Evolutionary conservation across 2,329 filamentous ascomycete species (phyloP).

Genomic region (Helicocarpus griseus): DNA sequence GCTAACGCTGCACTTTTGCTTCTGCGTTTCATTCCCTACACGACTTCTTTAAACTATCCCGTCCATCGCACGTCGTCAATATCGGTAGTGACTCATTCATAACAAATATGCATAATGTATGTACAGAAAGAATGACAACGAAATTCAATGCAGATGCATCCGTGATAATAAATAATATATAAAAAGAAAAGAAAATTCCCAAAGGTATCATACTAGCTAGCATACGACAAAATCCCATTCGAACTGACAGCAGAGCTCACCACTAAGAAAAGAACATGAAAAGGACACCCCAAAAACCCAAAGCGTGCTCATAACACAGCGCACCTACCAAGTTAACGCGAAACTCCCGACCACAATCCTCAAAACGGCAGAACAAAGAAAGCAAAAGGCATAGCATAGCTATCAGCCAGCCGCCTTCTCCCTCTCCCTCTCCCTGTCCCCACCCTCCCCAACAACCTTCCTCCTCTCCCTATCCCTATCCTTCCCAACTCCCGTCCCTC

Average conservation of each 20-base stretch:
- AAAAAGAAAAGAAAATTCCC: neutral
- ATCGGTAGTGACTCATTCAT: no score
- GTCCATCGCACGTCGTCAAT: no score
- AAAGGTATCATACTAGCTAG: neutral
- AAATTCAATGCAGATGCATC: neutral
- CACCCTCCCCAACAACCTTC: constrained; percentile 14
- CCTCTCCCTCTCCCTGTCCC: constrained; percentile 17
- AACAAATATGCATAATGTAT: neutral
- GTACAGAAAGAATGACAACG: neutral
- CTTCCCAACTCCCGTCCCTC: constrained; percentile 23
- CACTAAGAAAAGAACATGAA: neutral
- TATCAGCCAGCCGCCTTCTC: constrained; percentile 6
- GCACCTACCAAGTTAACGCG: neutral
- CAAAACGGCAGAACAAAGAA: neutral
- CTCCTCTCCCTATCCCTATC: constrained; percentile 25
- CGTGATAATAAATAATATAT: no score
- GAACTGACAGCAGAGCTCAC: neutral
- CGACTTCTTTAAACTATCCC: no score
- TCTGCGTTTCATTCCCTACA: no score
- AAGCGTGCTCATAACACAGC: neutral
- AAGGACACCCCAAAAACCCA: neutral
- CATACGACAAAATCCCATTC: neutral
- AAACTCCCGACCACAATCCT: neutral
- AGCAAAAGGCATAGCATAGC: no score
- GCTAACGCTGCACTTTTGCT: no score